Conservation (phyloP, 192 early-diverging fungal genomes). For the Allomyces arbusculus region DNA sequence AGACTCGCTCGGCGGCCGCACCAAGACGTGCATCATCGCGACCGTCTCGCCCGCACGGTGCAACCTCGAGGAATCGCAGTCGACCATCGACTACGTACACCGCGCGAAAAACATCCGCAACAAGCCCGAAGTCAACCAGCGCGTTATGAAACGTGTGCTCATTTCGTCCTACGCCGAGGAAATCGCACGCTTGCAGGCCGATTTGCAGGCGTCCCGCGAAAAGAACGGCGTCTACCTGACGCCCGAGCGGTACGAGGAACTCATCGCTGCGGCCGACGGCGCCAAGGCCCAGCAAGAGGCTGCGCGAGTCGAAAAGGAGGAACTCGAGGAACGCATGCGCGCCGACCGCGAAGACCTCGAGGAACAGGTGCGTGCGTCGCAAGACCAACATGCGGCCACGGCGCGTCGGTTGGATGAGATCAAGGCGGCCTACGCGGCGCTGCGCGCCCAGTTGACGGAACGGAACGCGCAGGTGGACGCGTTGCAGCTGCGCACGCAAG, state of each 20-base stretch:
- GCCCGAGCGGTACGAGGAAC: slow-evolving; percentile 31
- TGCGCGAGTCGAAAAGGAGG: background rate
- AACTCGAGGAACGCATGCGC: slow-evolving; percentile 4
- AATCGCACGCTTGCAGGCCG: slow-evolving; percentile 58
- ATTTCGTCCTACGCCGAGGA: slow-evolving; percentile 57
- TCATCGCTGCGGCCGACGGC: slow-evolving; percentile 26
- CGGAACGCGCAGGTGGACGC: background rate
- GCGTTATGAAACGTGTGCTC: slow-evolving; percentile 61
- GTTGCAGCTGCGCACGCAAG: background rate
- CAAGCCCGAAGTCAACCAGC: slow-evolving; percentile 50
- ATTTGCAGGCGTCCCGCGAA: slow-evolving; percentile 60
- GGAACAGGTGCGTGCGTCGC: slow-evolving; percentile 5
- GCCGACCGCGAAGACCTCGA: slow-evolving; percentile 16
- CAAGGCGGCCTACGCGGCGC: background rate
- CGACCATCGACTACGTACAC: slow-evolving; percentile 57
- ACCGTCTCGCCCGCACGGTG: slow-evolving; percentile 61
- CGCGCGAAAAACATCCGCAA: slow-evolving; percentile 61
- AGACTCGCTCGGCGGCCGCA: slow-evolving; percentile 75
- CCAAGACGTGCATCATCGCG: slow-evolving; percentile 89
- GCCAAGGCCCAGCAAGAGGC: slow-evolving; percentile 15
- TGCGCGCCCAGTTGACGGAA: background rate
- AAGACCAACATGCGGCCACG: background rate
- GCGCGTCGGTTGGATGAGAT: background rate
- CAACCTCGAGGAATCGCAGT: slow-evolving; percentile 45
- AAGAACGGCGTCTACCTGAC: slow-evolving; percentile 66